Percentiles rank a stretch among this genome's conserved stretches.
Conservation (phyloP, 108 stramenopile genomes). For the Epithemia pelagica region DNA sequence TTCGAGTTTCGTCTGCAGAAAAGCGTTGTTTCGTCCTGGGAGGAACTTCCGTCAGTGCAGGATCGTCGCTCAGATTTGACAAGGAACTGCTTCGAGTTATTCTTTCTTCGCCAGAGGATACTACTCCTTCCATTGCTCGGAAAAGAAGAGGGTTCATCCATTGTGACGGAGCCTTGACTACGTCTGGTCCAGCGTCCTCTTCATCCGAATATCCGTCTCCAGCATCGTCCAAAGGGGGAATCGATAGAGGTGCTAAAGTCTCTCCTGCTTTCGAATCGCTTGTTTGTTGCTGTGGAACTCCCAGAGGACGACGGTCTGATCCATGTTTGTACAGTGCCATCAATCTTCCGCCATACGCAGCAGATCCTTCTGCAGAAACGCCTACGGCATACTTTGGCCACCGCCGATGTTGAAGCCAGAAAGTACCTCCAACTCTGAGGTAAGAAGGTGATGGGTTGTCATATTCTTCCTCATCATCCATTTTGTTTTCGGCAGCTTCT, state of each 20-base stretch:
- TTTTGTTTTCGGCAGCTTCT: conserved; percentile 3
- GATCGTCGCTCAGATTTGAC: conserved; percentile 5
- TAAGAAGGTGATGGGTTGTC: conserved; percentile 31
- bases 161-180: conserved; percentile 26
- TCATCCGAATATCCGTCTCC: conserved; percentile 34
- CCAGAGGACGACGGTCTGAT: conserved; percentile 1
- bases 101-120: background rate
- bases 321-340: conserved; percentile 53
- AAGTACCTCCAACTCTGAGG: conserved; percentile 61
- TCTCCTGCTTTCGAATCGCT: conserved; percentile 9
- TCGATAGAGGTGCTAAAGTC: conserved; percentile 23
- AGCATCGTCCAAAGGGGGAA: conserved; percentile 35
- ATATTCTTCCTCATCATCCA: conserved; percentile 15
- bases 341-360: conserved; percentile 81
- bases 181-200: conserved; percentile 30
- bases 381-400: conserved; percentile 83
- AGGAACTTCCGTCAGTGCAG: background rate
- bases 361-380: conserved; percentile 51
- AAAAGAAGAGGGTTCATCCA: conserved; percentile 41
- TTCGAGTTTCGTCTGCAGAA: conserved; percentile 28
- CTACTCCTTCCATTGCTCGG: conserved; percentile 11
- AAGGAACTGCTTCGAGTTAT: background rate
- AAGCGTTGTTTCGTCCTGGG: conserved; percentile 6
- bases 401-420: conserved; percentile 51
- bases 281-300: conserved; percentile 1